phyloP scores from a whole-genome alignment of 2,329 filamentous ascomycete genomes.

The Cladosporium sp. region DNA sequence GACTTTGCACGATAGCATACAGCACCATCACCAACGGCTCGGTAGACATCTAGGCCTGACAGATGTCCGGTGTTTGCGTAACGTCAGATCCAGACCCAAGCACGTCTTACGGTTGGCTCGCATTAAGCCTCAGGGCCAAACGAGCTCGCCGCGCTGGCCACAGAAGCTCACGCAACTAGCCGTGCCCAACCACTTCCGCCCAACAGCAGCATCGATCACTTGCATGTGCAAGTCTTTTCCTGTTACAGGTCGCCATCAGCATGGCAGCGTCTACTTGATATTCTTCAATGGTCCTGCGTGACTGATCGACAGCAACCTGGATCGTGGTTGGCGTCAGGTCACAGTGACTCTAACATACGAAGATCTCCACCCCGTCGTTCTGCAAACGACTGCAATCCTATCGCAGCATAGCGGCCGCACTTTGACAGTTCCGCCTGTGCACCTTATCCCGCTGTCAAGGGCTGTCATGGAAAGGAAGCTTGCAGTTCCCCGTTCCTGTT shows the following conservation, averaged over 20 bases:
- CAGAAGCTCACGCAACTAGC: constrained; percentile 16
- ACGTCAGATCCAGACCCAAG: background rate
- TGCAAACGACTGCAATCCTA: background rate
- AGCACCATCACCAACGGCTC: background rate
- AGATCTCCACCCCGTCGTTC: background rate
- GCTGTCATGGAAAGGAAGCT: constrained; percentile 10
- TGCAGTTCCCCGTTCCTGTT: constrained; percentile 3
- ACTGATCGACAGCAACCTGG: background rate
- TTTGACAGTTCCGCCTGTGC: constrained; percentile 15
- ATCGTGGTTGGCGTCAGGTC: background rate
- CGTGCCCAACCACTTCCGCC: background rate
- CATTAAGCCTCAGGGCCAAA: background rate
- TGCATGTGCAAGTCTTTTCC: constrained; percentile 1
- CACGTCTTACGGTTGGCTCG: background rate
- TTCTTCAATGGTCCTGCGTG: background rate
- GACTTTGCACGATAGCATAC: background rate
- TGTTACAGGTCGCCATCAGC: background rate
- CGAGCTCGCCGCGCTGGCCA: background rate
- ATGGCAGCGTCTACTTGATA: background rate
- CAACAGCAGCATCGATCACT: background rate
- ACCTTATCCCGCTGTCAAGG: constrained; percentile 13
- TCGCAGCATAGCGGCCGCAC: background rate
- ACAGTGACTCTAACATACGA: background rate
- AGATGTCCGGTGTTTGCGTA: background rate
- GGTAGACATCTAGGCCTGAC: background rate